Base-by-base conservation (phyloP, 2,329 filamentous ascomycete genomes). In the Aspergillus vadensis region DNA sequence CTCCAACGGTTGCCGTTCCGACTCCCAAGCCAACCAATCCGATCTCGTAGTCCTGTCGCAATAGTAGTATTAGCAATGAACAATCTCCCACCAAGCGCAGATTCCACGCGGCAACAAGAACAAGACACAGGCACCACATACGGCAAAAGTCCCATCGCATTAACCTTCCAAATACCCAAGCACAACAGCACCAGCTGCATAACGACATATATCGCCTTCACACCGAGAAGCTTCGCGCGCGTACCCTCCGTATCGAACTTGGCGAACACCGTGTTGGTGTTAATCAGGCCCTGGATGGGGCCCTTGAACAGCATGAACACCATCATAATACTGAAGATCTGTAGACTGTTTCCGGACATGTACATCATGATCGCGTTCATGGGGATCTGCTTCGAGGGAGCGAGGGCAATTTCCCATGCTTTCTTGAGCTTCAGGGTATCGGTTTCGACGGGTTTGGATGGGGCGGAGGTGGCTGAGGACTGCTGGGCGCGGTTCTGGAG, bases 281-380 rank as follows among this genome's bases (percentile, higher is more conserved):
- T 86, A 62, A 96, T 79, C 49, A 98, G 81, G 36, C 93, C 95
- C 77, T 91, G 86, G 62, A 99, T 85, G 9, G 95, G 95, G 67
- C 91, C 96, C 83, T 98, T 98, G 85, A 99, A 99, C 49, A 96
- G 88, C 90, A 97, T 98, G 72, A 94, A 93, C 17, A 98, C 94
- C 93, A 98, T 99, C 92, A 98, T 98, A 79, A 99, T 98, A 79
- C 91, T 96, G 82, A 99, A 99, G 67, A 99, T 98, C 76, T 99
- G 95, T 50, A 99, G 86, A 63, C 91, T 92, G 81, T 98, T 99
- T 72, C 95, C 95, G 32, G 94, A 96, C 95, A 99, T 99, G 85
- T 99, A 99, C 92, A 98, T 98, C 88, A 97, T 97, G 76, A 99
- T 94, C 65, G 89, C 93, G 59, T 96, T 98, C 95, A 99, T 99